Evolutionary conservation across 805 yeast genomes (phyloP).

Genomic region (Priceomyces carsonii): DNA sequence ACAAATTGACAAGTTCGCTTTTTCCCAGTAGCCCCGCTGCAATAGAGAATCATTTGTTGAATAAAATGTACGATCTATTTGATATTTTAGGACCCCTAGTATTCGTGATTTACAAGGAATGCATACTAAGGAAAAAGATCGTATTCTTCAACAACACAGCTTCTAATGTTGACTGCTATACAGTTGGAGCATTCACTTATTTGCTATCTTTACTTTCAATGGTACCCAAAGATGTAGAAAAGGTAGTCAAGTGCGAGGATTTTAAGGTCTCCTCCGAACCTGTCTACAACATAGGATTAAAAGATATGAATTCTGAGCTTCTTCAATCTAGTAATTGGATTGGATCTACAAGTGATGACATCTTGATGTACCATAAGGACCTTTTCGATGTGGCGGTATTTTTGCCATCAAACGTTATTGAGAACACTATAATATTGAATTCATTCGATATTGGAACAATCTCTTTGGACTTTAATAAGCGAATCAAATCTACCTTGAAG

Average conservation of each 20-base stretch:
- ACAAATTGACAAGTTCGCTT: slow-evolving; percentile 11
- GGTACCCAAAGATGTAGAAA: slow-evolving; percentile 56
- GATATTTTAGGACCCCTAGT: slow-evolving; percentile 62
- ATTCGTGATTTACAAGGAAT: slow-evolving; percentile 63
- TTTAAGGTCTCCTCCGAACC: slow-evolving; percentile 41
- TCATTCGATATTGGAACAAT: slow-evolving; percentile 10
- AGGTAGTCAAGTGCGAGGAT: slow-evolving; percentile 12
- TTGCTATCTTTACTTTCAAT: slow-evolving; percentile 60
- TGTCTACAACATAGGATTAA: slow-evolving; percentile 62
- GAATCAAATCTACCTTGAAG: slow-evolving; percentile 31
- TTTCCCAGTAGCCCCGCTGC: slow-evolving; percentile 6
- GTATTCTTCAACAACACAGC: slow-evolving; percentile 42
- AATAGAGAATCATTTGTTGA: slow-evolving; percentile 41
- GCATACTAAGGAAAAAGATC: slow-evolving; percentile 57
- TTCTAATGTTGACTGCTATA: slow-evolving; percentile 17
- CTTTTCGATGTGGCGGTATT: slow-evolving; percentile 49
- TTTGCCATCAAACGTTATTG: slow-evolving; percentile 18
- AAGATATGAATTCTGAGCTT: slow-evolving; percentile 41
- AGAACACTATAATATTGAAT: slow-evolving; percentile 14
- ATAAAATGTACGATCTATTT: slow-evolving; percentile 45
- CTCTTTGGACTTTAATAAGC: slow-evolving; percentile 10
- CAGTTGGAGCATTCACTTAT: slow-evolving; percentile 51
- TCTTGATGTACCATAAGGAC: slow-evolving; percentile 53
- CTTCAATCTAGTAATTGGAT: slow-evolving; percentile 39
- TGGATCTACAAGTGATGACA: slow-evolving; percentile 68